phyloP scores from a whole-genome alignment of 495 filamentous ascomycete species.

The Penicillium turbatum region DNA sequence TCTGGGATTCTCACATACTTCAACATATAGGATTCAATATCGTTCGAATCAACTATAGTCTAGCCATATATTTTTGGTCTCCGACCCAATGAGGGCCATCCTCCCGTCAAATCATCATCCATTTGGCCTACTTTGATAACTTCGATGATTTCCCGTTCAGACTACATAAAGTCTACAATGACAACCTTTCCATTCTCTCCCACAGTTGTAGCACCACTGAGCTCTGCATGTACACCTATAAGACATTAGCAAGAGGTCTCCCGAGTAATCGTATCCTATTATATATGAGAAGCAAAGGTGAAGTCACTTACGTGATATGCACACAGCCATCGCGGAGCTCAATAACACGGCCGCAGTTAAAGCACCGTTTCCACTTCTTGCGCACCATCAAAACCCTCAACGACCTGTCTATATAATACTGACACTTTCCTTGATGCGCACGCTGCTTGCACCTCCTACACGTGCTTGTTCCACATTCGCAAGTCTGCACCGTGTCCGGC shows the following conservation, averaged over 20 bases:
- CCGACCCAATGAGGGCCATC: no score
- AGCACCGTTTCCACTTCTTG: conserved; percentile 27
- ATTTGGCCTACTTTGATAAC: no score
- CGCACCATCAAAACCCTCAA: neutral
- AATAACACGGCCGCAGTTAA: neutral
- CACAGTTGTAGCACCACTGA: neutral
- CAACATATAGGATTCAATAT: no score
- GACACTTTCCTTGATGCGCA: conserved; percentile 1
- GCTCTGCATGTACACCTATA: conserved; percentile 1
- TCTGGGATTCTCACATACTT: no score
- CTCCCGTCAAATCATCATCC: no score
- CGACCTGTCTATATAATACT: neutral
- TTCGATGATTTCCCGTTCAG: no score
- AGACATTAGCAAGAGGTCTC: neutral
- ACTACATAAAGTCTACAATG: neutral
- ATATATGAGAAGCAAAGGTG: neutral
- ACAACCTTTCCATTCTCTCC: neutral
- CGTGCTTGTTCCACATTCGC: neutral
- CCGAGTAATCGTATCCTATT: no score
- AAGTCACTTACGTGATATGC: neutral
- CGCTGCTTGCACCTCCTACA: neutral
- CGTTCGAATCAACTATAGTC: no score
- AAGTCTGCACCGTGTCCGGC: neutral
- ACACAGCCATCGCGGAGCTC: neutral
- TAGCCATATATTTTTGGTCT: no score